phyloP scores from a whole-genome alignment of 495 filamentous ascomycete species.

The Parachaetomium inaequale region DNA sequence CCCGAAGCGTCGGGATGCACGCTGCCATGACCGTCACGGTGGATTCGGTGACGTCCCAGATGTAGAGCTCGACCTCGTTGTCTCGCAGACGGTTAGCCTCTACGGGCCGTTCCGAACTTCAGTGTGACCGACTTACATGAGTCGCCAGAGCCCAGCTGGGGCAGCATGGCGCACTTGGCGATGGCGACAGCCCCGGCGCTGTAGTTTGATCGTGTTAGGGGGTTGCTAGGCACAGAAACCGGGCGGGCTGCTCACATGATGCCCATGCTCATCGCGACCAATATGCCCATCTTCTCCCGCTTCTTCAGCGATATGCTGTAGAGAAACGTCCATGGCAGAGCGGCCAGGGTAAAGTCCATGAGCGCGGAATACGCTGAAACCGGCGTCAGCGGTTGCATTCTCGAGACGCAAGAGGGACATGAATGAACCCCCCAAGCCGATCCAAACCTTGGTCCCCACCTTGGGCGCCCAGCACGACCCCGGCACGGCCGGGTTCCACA shows the following conservation, averaged over 20 bases:
- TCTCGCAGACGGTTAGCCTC: constrained; percentile 16
- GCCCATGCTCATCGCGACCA: constrained; percentile 37
- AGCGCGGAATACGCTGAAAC: constrained; percentile 27
- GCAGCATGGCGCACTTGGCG: constrained; percentile 14
- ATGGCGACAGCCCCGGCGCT: constrained; percentile 6
- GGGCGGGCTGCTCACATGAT: constrained; percentile 5
- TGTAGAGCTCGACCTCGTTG: constrained; percentile 24
- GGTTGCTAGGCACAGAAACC: not conserved
- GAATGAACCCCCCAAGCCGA: constrained; percentile 4
- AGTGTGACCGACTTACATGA: constrained; percentile 9
- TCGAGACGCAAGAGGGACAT: too few relatives aligned
- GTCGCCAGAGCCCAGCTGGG: constrained; percentile 8
- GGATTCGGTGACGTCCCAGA: constrained; percentile 30
- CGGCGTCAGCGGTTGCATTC: not conserved
- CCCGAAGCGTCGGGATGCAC: constrained; percentile 33
- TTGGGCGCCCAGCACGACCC: constrained; percentile 31
- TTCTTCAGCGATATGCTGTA: not conserved
- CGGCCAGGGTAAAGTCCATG: constrained; percentile 31
- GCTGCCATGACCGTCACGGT: constrained; percentile 34
- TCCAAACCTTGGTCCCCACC: constrained; percentile 3
- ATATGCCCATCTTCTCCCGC: constrained; percentile 32
- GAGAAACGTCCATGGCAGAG: constrained; percentile 27
- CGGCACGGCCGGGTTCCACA: constrained; percentile 26
- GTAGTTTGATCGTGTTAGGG: not conserved
- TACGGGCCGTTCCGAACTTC: not conserved